Base-by-base conservation (phyloP, 192 early-diverging fungal species). In the Phycomyces nitens region DNA sequence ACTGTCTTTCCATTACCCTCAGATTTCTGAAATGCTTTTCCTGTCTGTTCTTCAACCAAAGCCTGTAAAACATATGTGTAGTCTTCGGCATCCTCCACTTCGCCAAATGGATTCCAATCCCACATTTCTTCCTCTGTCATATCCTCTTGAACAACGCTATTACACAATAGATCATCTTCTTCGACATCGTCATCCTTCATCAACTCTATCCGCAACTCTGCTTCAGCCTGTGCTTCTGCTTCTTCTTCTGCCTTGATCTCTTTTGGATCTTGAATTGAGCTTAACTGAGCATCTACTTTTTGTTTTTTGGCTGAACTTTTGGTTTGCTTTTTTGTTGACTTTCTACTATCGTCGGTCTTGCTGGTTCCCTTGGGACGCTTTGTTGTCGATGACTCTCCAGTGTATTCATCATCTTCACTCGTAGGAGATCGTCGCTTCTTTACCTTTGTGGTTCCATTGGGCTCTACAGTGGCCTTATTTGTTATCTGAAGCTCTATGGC, bases 51-150 rank as follows among this genome's bases (percentile, higher is more conserved):
- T 27, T 76, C 70, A 27, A 83, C 40, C 10, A 74, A 77, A 10
- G 67, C 58, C 27, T 68, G 65, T 69, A 80, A 68, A 41, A 47
- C 15, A 47, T 77, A 83, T 18, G 51, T 54, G 55, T 72, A 78
- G 40, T 83, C 81, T 60, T 83, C 81, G 15, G 50, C 60, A 64
- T 75, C 73, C 27, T 67, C 41, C 7, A 70, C 60, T 42, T 67
- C 64, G 14, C 60, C 29, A n/a, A 75, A 66, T n/a, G 68, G 68
- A 44, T 70, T 59, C 53, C 68, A 75, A 26, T 75, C 60, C 44
- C 18, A n/a, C 44, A 11, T 47, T 47, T 47, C 44, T 47, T 14
- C 44, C 3, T 47, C 44, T 14, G 44, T 47, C 44, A 47, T 47
- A n/a, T 18, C 44, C 18, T 18, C 44, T 3, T 47, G 44, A 3